Evolutionary conservation across 2,329 filamentous ascomycete genomes (phyloP).

Genomic region (Diaporthe destruens): DNA sequence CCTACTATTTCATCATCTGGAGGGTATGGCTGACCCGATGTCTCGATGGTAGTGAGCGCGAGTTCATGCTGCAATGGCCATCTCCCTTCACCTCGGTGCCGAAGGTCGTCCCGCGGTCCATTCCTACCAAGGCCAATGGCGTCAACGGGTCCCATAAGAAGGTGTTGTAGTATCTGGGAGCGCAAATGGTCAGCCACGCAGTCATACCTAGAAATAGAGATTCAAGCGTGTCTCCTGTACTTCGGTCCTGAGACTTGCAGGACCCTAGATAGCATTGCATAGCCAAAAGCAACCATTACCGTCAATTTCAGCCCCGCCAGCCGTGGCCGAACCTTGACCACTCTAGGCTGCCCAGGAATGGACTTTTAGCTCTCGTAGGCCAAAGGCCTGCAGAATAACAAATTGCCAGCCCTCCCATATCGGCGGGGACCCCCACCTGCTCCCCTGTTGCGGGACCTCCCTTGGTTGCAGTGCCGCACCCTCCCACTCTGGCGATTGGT

Average conservation of each 20-base stretch:
- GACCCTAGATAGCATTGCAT: slow-evolving; percentile 3
- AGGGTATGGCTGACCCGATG: slow-evolving; percentile 85
- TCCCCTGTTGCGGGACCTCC: slow-evolving; percentile 30
- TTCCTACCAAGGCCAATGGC: slow-evolving; percentile 17
- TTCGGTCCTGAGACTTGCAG: neutral
- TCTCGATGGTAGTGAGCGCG: slow-evolving; percentile 77
- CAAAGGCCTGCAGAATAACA: neutral
- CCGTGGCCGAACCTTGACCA: neutral
- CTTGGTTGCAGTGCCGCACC: slow-evolving; percentile 22
- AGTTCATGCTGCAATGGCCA: slow-evolving; percentile 80
- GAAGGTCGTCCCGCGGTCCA: slow-evolving; percentile 54
- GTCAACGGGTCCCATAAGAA: slow-evolving; percentile 37
- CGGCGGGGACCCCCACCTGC: slow-evolving; percentile 23
- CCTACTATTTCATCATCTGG: slow-evolving; percentile 88
- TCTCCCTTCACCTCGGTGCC: slow-evolving; percentile 67
- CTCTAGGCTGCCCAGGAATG: neutral
- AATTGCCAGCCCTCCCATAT: slow-evolving; percentile 9
- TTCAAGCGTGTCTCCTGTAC: neutral
- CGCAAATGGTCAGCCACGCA: neutral
- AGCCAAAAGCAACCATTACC: neutral
- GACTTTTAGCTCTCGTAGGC: neutral
- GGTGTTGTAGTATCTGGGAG: slow-evolving; percentile 11
- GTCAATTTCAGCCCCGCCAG: neutral
- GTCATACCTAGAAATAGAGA: slow-evolving; percentile 1
- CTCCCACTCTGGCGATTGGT: neutral